These are phyloP conservation scores for Yamadazyma epiphylla DNA, from an alignment of 1,139 yeast genomes.

Conservation along the genomic window DNA sequence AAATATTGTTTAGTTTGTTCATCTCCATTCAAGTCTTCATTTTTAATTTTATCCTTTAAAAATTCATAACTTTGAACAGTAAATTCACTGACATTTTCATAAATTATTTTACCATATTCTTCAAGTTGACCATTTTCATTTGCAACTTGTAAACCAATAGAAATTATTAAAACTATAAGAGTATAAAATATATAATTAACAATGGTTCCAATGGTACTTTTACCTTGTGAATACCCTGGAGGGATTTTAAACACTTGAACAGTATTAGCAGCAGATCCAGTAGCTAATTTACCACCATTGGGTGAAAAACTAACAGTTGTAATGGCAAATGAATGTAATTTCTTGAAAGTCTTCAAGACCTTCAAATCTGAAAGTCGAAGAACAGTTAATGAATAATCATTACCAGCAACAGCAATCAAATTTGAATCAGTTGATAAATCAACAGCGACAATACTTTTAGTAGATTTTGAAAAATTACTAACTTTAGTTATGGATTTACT, in stretches of 20 bases:
- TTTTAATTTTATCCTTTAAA: slow-evolving; percentile 39
- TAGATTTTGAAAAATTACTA: slow-evolving; percentile 45
- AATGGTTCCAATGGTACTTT: slow-evolving; percentile 40
- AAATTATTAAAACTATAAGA: slow-evolving; percentile 43
- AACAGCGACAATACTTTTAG: slow-evolving; percentile 68
- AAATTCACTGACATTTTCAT: slow-evolving; percentile 21
- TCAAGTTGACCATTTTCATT: slow-evolving; percentile 37
- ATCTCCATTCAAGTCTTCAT: slow-evolving; percentile 29
- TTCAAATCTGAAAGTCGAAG: slow-evolving; percentile 50
- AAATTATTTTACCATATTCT: slow-evolving; percentile 16
- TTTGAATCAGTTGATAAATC: slow-evolving; percentile 46
- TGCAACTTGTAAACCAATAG: slow-evolving; percentile 39
- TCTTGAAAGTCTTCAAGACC: slow-evolving; percentile 45
- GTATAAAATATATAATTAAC: slow-evolving; percentile 39
- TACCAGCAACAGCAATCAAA: slow-evolving; percentile 69
- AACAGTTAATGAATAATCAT: slow-evolving; percentile 64
- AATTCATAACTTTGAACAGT: slow-evolving; percentile 26
- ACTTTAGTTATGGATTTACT: slow-evolving; percentile 40
- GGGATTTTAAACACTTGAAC: slow-evolving; percentile 64
- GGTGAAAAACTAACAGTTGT: slow-evolving; percentile 72
- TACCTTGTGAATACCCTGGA: slow-evolving; percentile 40
- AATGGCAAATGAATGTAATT: slow-evolving; percentile 77
- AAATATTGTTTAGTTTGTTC: slow-evolving; percentile 22
- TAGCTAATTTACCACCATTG: slow-evolving; percentile 63
- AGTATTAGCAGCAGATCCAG: slow-evolving; percentile 79